Evolutionary conservation across 108 stramenopile species (phyloP), one percentile per base, ranked within the genome.

Genomic region (Skeletonema tropicum): DNA sequence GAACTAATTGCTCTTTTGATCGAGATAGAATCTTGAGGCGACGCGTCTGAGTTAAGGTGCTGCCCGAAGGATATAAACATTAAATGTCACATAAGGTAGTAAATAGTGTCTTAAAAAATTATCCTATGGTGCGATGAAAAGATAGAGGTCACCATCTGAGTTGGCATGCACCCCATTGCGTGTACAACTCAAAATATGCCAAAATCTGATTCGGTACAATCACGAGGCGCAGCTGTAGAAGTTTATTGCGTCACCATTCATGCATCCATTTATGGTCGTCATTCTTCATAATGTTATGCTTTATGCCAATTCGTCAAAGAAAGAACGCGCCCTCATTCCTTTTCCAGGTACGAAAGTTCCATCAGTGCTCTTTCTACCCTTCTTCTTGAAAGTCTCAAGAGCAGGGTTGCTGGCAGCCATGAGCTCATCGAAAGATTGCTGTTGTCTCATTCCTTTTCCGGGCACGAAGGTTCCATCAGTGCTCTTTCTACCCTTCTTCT

Each of bases 331-430:
- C 15, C 75, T 73, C 35, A 83, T 75, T 42, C 86, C 86, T 35
- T 86, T 82, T 13, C 83, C 83, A 3, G 86, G 86, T 3, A 75
- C 66, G 70, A 86, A 86, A 32, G 73, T 23, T 26, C 58, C 58
- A 13, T 59, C 58, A 32, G 49, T 62, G 13, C 59, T 73, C 57
- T 68, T 19, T 14, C 74, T 74, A 21, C 78, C 78, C 11, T 68
- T 80, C 36, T 41, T 49, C 8, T 83, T 80, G 13, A 76, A 29
- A 2, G 66, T 75, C 48, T 80, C 76, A 29, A 78, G 42, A 29
- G 86, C 80, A 6, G 83, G 86, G 64, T 86, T 86, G 21, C 57
- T 80, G 6, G 68, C 70, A 45, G 78, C 65, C 32, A 88, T 65
- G n/a, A 86, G 75, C 6, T 83, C 61, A 21, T 84, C 83, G 39